Evolutionary conservation across 345 rosid species (phyloP).

Genomic region (Gynandropsis gynandra): DNA sequence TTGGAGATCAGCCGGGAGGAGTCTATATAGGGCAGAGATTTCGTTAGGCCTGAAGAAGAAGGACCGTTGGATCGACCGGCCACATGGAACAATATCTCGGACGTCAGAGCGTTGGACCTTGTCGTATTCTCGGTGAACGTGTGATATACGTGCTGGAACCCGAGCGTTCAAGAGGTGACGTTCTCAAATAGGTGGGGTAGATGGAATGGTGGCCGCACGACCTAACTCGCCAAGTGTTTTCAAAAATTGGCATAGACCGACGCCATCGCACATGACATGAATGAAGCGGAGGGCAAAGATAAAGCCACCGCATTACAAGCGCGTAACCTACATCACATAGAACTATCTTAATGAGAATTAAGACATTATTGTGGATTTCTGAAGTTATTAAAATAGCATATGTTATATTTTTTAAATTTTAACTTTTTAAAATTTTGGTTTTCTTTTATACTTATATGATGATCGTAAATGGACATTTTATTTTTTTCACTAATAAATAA

Average conservation of each 20-base stretch:
- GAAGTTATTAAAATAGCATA: no score
- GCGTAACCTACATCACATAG: background rate
- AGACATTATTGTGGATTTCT: no score
- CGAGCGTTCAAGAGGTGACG: conserved; percentile 34
- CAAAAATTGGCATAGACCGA: conserved; percentile 27
- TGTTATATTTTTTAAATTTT: no score
- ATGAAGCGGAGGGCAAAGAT: background rate
- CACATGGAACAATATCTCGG: conserved; percentile 20
- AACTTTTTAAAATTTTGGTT: no score
- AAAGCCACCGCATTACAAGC: background rate
- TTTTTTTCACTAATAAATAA: no score
- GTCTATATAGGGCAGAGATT: conserved; percentile 29
- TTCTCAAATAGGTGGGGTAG: conserved; percentile 40
- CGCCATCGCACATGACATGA: background rate
- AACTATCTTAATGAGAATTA: no score
- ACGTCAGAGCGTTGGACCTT: conserved; percentile 20
- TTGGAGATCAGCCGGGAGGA: conserved; percentile 31
- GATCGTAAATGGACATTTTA: no score
- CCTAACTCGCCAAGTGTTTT: conserved; percentile 40
- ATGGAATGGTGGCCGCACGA: conserved; percentile 28
- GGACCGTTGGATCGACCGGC: conserved; percentile 38
- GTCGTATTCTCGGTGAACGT: conserved; percentile 42
- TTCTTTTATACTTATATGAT: no score
- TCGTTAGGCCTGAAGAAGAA: conserved; percentile 44
- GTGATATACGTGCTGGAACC: conserved; percentile 30